Conservation (phyloP, 331 rosid genomes). For the Spiraea crenata region DNA sequence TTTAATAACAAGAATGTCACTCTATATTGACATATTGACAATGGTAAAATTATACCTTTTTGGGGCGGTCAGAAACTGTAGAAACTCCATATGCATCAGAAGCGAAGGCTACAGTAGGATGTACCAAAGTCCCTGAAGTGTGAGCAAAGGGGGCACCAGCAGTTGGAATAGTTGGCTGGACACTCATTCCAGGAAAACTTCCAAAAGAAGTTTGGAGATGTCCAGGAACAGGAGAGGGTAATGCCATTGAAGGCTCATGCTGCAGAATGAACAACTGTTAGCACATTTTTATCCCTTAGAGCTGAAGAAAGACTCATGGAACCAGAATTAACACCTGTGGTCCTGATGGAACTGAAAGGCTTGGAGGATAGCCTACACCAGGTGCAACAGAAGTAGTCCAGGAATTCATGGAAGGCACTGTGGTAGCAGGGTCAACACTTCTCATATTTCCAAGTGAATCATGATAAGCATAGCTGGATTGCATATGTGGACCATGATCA, state of each 20-base stretch:
- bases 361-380: conserved; percentile 64
- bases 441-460: conserved; percentile 50
- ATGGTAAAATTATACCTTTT: conserved; percentile 55
- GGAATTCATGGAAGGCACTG: conserved; percentile 50
- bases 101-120: conserved; percentile 59
- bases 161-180: conserved; percentile 58
- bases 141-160: conserved; percentile 58
- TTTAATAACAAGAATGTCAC: conserved; percentile 10
- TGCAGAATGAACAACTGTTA: conserved; percentile 47
- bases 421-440: conserved; percentile 42
- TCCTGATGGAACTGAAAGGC: conserved; percentile 66
- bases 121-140: conserved; percentile 56
- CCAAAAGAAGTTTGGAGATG: conserved; percentile 68
- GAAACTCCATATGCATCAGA: conserved; percentile 80
- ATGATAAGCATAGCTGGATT: conserved; percentile 59
- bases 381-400: conserved; percentile 70
- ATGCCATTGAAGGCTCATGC: conserved; percentile 68
- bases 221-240: conserved; percentile 59
- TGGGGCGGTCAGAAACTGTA: conserved; percentile 81
- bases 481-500: conserved; percentile 53
- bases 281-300: conserved; percentile 25
- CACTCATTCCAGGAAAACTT: conserved; percentile 75
- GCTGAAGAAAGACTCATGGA: conserved; percentile 19
- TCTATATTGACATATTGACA: conserved; percentile 25
- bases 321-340: conserved; percentile 63